Evolutionary conservation across 148 eudicot genomes (phyloP).

Genomic region (Rhododendron molle): DNA sequence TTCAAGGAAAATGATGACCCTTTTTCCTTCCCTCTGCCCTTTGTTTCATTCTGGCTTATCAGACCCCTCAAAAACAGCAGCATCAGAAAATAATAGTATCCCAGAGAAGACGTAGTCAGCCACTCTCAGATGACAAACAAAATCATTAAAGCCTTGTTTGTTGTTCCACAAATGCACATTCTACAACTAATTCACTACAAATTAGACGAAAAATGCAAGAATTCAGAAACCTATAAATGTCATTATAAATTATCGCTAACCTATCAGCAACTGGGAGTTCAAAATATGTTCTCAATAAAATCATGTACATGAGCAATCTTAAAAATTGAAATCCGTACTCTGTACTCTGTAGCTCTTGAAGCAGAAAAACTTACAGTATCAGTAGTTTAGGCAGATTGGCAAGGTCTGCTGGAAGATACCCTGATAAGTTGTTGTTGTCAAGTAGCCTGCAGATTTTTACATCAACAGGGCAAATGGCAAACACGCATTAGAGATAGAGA

Average conservation of each 20-base stretch:
- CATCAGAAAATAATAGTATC: not conserved
- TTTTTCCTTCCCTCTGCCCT: not conserved
- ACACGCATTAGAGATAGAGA: not conserved
- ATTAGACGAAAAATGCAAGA: not conserved
- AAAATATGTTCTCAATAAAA: not conserved
- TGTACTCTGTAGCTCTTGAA: not conserved
- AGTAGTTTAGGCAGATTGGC: conserved; percentile 48
- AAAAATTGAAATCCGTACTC: not conserved
- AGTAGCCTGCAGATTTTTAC: conserved; percentile 52
- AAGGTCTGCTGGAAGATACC: conserved; percentile 76
- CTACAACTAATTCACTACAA: not conserved
- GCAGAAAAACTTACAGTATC: conserved; percentile 57
- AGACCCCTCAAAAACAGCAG: not conserved
- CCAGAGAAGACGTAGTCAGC: not conserved
- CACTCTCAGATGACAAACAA: not conserved
- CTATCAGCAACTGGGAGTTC: not conserved
- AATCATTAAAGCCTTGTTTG: not conserved
- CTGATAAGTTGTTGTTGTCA: conserved; percentile 79
- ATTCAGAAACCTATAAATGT: not conserved
- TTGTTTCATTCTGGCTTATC: not conserved
- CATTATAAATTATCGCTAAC: not conserved
- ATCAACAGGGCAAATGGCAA: conserved; percentile 15
- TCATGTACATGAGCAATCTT: not conserved
- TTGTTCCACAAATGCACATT: not conserved
- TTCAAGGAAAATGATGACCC: not conserved